Evolutionary conservation across 73 alveolate species (phyloP).

Genomic region (Tetrahymena thermophila): DNA sequence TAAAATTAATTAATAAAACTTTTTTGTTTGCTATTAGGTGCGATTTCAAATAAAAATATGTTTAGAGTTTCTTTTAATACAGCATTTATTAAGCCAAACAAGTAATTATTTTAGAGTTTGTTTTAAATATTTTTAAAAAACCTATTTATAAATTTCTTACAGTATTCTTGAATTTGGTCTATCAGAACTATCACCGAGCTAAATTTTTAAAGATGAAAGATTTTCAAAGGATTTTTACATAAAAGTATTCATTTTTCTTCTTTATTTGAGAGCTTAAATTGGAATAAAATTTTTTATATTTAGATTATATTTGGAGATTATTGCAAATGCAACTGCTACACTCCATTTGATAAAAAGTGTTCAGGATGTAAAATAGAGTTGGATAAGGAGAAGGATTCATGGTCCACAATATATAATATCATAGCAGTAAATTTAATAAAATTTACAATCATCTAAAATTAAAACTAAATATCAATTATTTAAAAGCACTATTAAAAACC

Average conservation of each 20-base stretch:
- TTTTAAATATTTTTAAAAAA: not conserved
- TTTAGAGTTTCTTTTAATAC: constrained; percentile 61
- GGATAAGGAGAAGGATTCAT: not conserved
- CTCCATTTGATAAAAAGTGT: not conserved
- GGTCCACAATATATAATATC: not conserved
- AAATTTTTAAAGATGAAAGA: constrained; percentile 35
- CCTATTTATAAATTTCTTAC: not conserved
- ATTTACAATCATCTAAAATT: not conserved
- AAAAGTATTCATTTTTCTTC: constrained; percentile 10
- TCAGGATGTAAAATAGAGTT: not conserved
- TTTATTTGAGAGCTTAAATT: not conserved
- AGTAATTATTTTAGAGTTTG: not conserved
- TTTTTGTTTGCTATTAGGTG: constrained; percentile 17
- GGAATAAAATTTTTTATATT: not conserved
- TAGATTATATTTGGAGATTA: not conserved
- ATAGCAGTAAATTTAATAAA: not conserved
- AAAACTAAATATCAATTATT: not conserved
- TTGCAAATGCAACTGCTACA: not conserved
- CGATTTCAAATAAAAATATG: constrained; percentile 25
- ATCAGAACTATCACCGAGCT: constrained; percentile 50
- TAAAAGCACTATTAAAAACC: not conserved
- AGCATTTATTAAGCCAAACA: constrained; percentile 35
- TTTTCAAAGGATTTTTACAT: constrained; percentile 22
- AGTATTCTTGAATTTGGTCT: not conserved
- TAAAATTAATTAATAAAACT: constrained; percentile 9